phyloP scores from a whole-genome alignment of 768 basidiomycete species.

The Termitomyces sp. region DNA sequence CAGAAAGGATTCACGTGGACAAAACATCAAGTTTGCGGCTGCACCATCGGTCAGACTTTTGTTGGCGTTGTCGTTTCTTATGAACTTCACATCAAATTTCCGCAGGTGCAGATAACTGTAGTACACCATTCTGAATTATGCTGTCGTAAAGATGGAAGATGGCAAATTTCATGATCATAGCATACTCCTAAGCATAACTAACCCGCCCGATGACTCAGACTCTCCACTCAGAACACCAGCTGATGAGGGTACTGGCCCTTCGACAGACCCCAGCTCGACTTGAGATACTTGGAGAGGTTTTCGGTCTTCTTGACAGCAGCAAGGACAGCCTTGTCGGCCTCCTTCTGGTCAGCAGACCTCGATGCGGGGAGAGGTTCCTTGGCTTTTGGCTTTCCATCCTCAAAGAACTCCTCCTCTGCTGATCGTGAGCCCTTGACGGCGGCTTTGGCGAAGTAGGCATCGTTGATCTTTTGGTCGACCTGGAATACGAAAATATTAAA shows the following conservation, averaged over 20 bases:
- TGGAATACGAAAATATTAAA: slow-evolving; percentile 21
- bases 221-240: slow-evolving; percentile 67
- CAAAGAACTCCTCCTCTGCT: slow-evolving; percentile 97
- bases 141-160: slow-evolving; percentile 21
- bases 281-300: slow-evolving; percentile 89
- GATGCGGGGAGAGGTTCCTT: slow-evolving; percentile 84
- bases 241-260: slow-evolving; percentile 98
- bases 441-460: slow-evolving; percentile 89
- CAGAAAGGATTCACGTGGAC: slow-evolving; percentile 5
- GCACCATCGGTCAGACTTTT: not conserved
- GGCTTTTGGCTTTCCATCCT: slow-evolving; percentile 85
- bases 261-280: slow-evolving; percentile 87
- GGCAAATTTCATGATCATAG: slow-evolving; percentile 31
- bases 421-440: slow-evolving; percentile 62
- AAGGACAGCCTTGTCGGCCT: slow-evolving; percentile 71
- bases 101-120: not conserved
- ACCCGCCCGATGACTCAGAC: slow-evolving; percentile 9
- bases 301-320: slow-evolving; percentile 87
- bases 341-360: slow-evolving; percentile 90
- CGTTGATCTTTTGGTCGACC: slow-evolving; percentile 88
- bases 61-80: not conserved
- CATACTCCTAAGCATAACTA: slow-evolving; percentile 22
- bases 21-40: not conserved
- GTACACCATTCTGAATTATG: slow-evolving; percentile 20
- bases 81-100: not conserved